A percentile compares a stretch with the other conserved stretches of the same genome.
Conservation (phyloP, 805 yeast genomes). For the Tetrapisispora phaffii region DNA sequence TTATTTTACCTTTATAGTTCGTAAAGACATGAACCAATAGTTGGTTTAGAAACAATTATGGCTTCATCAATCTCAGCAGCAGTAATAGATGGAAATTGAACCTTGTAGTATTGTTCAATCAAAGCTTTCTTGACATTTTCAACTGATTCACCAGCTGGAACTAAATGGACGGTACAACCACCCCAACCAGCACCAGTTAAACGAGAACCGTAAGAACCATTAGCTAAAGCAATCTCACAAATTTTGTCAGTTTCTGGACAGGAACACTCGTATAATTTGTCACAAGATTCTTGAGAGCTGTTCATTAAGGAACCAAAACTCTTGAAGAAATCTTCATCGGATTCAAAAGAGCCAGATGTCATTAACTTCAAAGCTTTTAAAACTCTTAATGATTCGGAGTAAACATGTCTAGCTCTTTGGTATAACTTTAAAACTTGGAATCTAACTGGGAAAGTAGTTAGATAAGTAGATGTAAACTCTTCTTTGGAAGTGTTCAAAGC, state of each 20-base stretch:
- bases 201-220: slow-evolving; percentile 61
- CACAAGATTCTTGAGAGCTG: slow-evolving; percentile 47
- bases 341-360: slow-evolving; percentile 9
- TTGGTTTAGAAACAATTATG: slow-evolving; percentile 46
- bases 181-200: slow-evolving; percentile 80
- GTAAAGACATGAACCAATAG: slow-evolving; percentile 37
- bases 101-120: slow-evolving; percentile 41
- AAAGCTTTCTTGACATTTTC: slow-evolving; percentile 38
- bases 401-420: slow-evolving; percentile 54
- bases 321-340: slow-evolving; percentile 29
- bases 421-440: slow-evolving; percentile 47
- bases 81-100: slow-evolving; percentile 40
- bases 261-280: slow-evolving; percentile 42
- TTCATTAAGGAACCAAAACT: slow-evolving; percentile 49
- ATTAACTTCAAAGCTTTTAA: slow-evolving; percentile 39
- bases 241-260: slow-evolving; percentile 44
- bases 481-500: slow-evolving; percentile 35
- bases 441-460: slow-evolving; percentile 47
- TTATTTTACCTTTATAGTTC: slow-evolving; percentile 10
- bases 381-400: slow-evolving; percentile 51
- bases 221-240: slow-evolving; percentile 41
- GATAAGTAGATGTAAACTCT: slow-evolving; percentile 37
- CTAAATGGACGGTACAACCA: slow-evolving; percentile 58
- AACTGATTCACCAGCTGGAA: slow-evolving; percentile 25
- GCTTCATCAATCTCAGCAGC: slow-evolving; percentile 39